A percentile compares a stretch with the other conserved stretches of the same genome.
Conservation (phyloP, 2,329 filamentous ascomycete species). For the Periconia sp. region DNA sequence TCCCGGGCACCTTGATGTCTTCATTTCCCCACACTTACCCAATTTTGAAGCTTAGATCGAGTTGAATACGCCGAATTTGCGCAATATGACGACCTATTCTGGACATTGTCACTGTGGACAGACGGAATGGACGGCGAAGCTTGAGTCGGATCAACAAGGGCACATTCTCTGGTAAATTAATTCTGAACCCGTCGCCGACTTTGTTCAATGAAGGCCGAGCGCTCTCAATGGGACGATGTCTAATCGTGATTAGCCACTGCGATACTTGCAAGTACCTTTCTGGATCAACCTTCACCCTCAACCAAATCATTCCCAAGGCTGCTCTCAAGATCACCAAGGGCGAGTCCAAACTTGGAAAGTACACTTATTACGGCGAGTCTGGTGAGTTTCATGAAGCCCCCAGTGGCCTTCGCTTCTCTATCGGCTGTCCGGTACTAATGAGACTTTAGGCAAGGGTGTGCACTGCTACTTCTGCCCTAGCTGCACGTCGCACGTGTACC, state of each 20-base stretch:
- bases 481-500: constrained; percentile 62
- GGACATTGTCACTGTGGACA: constrained; percentile 64
- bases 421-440: too few species aligned
- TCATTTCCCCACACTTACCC: background rate
- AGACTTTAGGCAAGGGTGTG: constrained; percentile 55
- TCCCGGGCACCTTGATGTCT: constrained; percentile 11
- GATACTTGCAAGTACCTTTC: constrained; percentile 62
- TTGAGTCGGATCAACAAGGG: constrained; percentile 52
- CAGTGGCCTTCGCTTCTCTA: too few species aligned
- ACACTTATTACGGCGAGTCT: constrained; percentile 63
- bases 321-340: constrained; percentile 61
- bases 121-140: constrained; percentile 58
- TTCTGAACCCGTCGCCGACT: background rate
- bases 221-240: background rate
- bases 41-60: background rate
- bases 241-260: constrained; percentile 55
- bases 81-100: constrained; percentile 53
- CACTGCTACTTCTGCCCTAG: constrained; percentile 65
- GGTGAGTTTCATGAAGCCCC: constrained; percentile 50
- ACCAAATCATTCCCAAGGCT: constrained; percentile 59
- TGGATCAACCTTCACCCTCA: constrained; percentile 59
- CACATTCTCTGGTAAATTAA: constrained; percentile 54
- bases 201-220: background rate
- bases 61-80: background rate
- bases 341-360: constrained; percentile 52